Percentiles rank a stretch among this genome's conserved stretches.
Conservation (phyloP, 2,329 filamentous ascomycete genomes). For the Stachybotrys chartarum region DNA sequence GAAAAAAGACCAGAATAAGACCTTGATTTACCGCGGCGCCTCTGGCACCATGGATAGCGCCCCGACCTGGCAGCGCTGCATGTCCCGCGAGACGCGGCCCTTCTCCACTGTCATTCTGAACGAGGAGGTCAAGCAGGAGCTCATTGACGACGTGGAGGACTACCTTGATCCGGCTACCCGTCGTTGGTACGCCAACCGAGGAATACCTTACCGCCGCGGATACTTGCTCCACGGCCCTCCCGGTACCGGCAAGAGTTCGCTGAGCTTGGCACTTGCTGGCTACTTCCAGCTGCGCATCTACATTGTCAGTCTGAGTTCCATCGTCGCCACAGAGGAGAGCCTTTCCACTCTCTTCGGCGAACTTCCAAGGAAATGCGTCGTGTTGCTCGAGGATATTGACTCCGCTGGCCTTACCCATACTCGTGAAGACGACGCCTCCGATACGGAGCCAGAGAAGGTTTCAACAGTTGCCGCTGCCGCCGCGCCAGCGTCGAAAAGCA, state of each 20-base stretch:
- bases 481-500: not conserved
- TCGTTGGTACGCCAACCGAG: conserved; percentile 77
- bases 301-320: conserved; percentile 61
- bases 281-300: conserved; percentile 66
- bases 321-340: conserved; percentile 56
- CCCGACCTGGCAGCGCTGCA: conserved; percentile 53
- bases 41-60: conserved; percentile 32
- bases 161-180: conserved; percentile 56
- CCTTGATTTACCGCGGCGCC: conserved; percentile 56
- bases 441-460: conserved; percentile 12
- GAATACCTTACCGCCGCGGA: conserved; percentile 78
- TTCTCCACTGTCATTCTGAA: conserved; percentile 60
- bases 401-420: conserved; percentile 62
- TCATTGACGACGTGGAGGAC: conserved; percentile 54
- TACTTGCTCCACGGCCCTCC: conserved; percentile 78
- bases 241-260: conserved; percentile 70
- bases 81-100: conserved; percentile 52
- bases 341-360: conserved; percentile 57
- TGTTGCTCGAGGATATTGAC: conserved; percentile 72
- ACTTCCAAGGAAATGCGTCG: conserved; percentile 62
- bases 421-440: conserved; percentile 30
- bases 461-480: conserved; percentile 5
- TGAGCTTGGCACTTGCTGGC: conserved; percentile 64
- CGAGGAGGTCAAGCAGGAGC: conserved; percentile 49
- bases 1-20: conserved; percentile 53